Evolutionary conservation across 306 rosid genomes (phyloP).

Genomic region (Casuarina glauca): DNA sequence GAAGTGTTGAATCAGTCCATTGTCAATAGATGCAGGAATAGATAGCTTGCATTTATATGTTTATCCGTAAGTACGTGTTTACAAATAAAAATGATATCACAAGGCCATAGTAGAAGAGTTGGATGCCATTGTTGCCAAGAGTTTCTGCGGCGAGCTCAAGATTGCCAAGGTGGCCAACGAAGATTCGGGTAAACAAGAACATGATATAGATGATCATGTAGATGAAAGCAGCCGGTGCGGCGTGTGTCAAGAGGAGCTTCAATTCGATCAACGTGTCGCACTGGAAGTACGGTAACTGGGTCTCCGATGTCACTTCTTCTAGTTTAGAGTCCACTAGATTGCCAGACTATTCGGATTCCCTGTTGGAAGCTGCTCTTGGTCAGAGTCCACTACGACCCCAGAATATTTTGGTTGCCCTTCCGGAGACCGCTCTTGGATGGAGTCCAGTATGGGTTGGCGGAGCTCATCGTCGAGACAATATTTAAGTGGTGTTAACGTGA

Average conservation of each 20-base stretch:
- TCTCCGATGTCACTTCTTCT: conserved; percentile 48
- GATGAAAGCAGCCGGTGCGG: conserved; percentile 64
- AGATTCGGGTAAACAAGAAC: conserved; percentile 60
- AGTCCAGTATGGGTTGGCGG: too few species aligned
- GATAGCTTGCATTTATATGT: too few species aligned
- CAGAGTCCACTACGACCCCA: background rate
- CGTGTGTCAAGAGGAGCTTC: conserved; percentile 53
- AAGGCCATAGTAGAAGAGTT: conserved; percentile 69
- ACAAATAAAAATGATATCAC: conserved; percentile 37
- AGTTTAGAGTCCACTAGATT: conserved; percentile 33
- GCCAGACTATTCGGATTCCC: background rate
- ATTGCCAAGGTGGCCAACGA: conserved; percentile 79
- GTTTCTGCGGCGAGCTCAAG: conserved; percentile 74
- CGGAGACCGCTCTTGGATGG: too few species aligned
- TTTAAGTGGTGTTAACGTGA: too few species aligned
- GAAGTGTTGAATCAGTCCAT: too few species aligned
- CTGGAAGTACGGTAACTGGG: conserved; percentile 26
- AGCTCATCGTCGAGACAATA: too few species aligned
- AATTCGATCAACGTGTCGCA: conserved; percentile 69
- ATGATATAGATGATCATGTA: conserved; percentile 61
- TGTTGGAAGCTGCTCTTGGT: background rate
- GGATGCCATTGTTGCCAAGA: conserved; percentile 76
- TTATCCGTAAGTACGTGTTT: too few species aligned
- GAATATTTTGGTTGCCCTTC: too few species aligned
- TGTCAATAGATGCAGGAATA: too few species aligned